Evolutionary conservation across 1,284 basidiomycete genomes (phyloP), one percentile per base, ranked within the genome.

Genomic region (Thelephora terrestris): DNA sequence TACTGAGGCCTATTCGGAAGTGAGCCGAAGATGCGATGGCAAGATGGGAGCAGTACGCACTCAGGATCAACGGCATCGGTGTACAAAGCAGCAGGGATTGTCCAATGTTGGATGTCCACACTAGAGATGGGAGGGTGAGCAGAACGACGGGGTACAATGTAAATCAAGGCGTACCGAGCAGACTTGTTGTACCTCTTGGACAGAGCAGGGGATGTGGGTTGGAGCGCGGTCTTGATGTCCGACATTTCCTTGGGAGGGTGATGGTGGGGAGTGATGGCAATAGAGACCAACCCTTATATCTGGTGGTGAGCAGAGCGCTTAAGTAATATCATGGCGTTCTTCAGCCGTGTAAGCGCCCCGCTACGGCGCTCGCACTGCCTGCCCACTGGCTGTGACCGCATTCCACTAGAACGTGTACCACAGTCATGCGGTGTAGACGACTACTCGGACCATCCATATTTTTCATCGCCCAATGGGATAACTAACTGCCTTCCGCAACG

Each of bases 1-100:
- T 60, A 61, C 4, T 24, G 46, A 5, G 60, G 56, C 38, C 61
- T 63, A 35, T 36, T 21, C 4, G n/a, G 6, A 46, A 7, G 17
- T 12, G 32, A 48, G n/a, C 5, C 23, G 29, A n/a, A 48, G 27
- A 3, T 9, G 1, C 29, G 17, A 17, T 4, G 16, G 46, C 27
- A 16, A 18, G 4, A 29, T 12, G 24, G n/a, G 17, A 14, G 27
- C 10, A n/a, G 23, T 16, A 45, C 54, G 50, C 44, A 58, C 58
- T 57, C 52, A 12, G 50, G 37, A 45, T 58, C 53, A 4, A 25
- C 51, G 10, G 48, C 53, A 40, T 48, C 53, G 7, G 47, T 29
- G 39, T 47, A 55, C 12, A 51, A 47, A 9, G 56, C 57, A 2
- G 57, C 42, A 7, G 34, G 32, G 12, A 59, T 55, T 34, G 39